phyloP scores from a whole-genome alignment of 345 rosid genomes.

The Citrus unshiu region DNA sequence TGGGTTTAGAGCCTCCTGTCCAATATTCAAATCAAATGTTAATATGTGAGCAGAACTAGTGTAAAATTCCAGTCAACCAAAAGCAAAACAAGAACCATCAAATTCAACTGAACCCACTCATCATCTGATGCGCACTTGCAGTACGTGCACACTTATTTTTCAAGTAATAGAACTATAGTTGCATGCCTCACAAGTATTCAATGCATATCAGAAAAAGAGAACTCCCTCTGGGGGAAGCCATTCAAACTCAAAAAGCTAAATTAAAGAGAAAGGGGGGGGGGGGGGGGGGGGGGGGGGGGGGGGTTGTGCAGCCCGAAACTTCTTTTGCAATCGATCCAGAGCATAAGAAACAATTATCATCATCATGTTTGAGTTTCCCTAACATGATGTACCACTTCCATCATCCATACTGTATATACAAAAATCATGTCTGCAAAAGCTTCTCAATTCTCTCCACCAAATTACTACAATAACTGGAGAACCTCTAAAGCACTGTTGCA shows the following conservation, averaged over 20 bases:
- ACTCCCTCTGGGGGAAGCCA: neutral
- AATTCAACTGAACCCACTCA: neutral
- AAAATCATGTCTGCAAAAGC: too few species aligned
- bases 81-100: neutral
- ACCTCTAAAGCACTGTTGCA: too few species aligned
- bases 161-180: neutral
- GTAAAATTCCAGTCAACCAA: neutral
- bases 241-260: neutral
- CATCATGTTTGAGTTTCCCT: too few species aligned
- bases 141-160: neutral
- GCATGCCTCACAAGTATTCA: neutral
- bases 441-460: too few species aligned
- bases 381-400: too few species aligned
- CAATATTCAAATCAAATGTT: constrained; percentile 8
- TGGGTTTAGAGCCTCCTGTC: constrained; percentile 17
- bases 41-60: neutral
- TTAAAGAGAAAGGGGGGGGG: neutral
- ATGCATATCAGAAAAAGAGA: neutral
- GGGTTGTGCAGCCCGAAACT: too few species aligned
- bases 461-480: too few species aligned
- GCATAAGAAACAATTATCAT: too few species aligned
- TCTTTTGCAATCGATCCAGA: too few species aligned
- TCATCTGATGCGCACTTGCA: neutral
- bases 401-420: too few species aligned
- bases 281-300: accelerated